phyloP scores from a whole-genome alignment of 2,329 filamentous ascomycete genomes.

The Fusarium agapanthi region DNA sequence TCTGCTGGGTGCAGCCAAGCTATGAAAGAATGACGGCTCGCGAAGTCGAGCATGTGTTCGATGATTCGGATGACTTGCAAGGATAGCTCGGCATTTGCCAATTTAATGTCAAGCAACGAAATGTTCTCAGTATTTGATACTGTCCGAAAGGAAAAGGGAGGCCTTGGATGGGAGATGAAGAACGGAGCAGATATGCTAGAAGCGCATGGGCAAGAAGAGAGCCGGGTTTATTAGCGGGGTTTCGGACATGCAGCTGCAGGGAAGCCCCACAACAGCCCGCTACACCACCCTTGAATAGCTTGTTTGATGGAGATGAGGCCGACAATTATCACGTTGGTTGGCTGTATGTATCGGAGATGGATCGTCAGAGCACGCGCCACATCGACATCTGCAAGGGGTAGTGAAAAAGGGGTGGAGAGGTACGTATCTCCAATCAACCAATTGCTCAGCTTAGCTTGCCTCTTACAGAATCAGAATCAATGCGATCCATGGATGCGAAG shows the following conservation, averaged over 20 bases:
- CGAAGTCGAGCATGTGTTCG: neutral
- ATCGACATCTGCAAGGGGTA: slow-evolving; percentile 16
- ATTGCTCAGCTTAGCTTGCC: neutral
- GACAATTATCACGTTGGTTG: slow-evolving; percentile 10
- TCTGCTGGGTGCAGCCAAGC: neutral
- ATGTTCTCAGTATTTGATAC: neutral
- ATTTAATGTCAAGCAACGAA: neutral
- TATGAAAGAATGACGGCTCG: neutral
- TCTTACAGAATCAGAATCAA: slow-evolving; percentile 11
- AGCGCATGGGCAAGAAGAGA: slow-evolving; percentile 16
- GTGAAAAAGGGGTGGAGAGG: slow-evolving; percentile 4
- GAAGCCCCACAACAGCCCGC: slow-evolving; percentile 13
- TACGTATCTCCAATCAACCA: slow-evolving; percentile 8
- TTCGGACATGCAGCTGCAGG: slow-evolving; percentile 5
- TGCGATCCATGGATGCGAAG: neutral
- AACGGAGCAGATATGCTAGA: slow-evolving; percentile 31
- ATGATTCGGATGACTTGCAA: neutral
- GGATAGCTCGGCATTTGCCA: slow-evolving; percentile 1
- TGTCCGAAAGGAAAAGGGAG: neutral
- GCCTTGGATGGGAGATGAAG: slow-evolving; percentile 37
- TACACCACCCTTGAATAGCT: slow-evolving; percentile 33
- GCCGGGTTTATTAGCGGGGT: slow-evolving; percentile 10
- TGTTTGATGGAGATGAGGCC: slow-evolving; percentile 38
- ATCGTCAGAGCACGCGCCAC: slow-evolving; percentile 25
- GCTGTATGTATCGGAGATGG: neutral